Percentiles rank a stretch among this genome's conserved stretches.
These are phyloP conservation scores for Stagonosporopsis chrysanthemi DNA, from an alignment of 2,329 filamentous ascomycete species.

Conservation along the genomic window DNA sequence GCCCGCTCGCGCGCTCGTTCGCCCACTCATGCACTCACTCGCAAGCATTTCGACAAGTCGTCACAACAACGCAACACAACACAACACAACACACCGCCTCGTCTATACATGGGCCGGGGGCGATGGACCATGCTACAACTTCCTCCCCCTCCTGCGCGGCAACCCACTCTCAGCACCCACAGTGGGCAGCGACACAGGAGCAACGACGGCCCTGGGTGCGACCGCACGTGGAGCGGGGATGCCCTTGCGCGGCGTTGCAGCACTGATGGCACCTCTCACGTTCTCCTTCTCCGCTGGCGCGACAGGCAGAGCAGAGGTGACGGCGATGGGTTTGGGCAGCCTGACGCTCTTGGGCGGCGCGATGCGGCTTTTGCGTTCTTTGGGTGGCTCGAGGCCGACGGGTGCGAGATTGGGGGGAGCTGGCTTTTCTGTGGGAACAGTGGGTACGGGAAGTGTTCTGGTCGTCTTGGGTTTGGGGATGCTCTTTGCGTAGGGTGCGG, in stretches of 20 bases:
- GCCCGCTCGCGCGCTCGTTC: too few species aligned
- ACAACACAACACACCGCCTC: neutral
- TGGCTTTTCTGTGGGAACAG: slow-evolving; percentile 26
- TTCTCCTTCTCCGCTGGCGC: slow-evolving; percentile 19
- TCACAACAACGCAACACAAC: too few species aligned
- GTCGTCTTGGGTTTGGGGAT: slow-evolving; percentile 28
- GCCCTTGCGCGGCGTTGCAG: slow-evolving; percentile 41
- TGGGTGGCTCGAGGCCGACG: slow-evolving; percentile 29
- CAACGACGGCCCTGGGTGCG: slow-evolving; percentile 13
- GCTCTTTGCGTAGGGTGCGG: too few species aligned
- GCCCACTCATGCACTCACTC: neutral
- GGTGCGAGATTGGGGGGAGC: slow-evolving; percentile 32
- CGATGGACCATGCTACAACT: slow-evolving; percentile 13
- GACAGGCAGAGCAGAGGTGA: slow-evolving; percentile 2
- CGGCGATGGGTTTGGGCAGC: slow-evolving; percentile 32
- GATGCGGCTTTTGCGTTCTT: slow-evolving; percentile 43
- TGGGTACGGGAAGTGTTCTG: slow-evolving; percentile 34
- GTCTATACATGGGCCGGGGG: too few species aligned
- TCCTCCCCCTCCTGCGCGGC: slow-evolving; percentile 40
- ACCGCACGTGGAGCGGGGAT: slow-evolving; percentile 35
- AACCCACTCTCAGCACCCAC: slow-evolving; percentile 38
- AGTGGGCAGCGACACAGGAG: slow-evolving; percentile 12
- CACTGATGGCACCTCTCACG: slow-evolving; percentile 36
- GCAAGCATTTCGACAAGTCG: slow-evolving; percentile 4
- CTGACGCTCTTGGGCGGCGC: slow-evolving; percentile 47